phyloP scores from a whole-genome alignment of 176 grass and related monocot genomes.

The Neostapfia colusana region DNA sequence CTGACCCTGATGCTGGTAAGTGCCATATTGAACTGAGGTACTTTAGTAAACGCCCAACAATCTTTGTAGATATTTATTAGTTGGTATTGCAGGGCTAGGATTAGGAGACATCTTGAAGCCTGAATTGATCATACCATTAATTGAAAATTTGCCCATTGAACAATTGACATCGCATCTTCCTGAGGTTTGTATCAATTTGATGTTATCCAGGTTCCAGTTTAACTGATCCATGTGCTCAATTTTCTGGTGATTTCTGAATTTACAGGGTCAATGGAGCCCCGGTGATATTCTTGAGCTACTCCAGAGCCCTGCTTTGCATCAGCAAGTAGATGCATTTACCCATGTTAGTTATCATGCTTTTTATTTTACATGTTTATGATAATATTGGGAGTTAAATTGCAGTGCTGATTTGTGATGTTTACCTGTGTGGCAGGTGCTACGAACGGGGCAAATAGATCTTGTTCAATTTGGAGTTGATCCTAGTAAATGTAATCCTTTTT shows the following conservation, averaged over 20 bases:
- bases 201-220: constrained; percentile 17
- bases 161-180: constrained; percentile 53
- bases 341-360: constrained; percentile 55
- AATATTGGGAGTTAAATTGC: background rate
- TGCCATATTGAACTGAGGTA: constrained; percentile 26
- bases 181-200: constrained; percentile 34
- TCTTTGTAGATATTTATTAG: constrained; percentile 25
- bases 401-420: constrained; percentile 34
- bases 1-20: constrained; percentile 93
- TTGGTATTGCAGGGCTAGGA: constrained; percentile 64
- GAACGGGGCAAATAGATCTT: constrained; percentile 88
- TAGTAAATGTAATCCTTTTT: constrained; percentile 75
- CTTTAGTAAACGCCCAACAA: constrained; percentile 18
- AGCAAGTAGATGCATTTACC: constrained; percentile 92
- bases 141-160: constrained; percentile 75
- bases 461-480: constrained; percentile 90
- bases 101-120: constrained; percentile 89
- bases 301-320: constrained; percentile 86
- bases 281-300: constrained; percentile 86
- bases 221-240: constrained; percentile 1
- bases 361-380: background rate
- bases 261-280: constrained; percentile 73
- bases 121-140: constrained; percentile 74
- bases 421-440: constrained; percentile 63
- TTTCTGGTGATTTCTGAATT: constrained; percentile 40